Evolutionary conservation across 257 asterid genomes (phyloP), one percentile per base, ranked within the genome.

Genomic region (Marsdenia floribunda): DNA sequence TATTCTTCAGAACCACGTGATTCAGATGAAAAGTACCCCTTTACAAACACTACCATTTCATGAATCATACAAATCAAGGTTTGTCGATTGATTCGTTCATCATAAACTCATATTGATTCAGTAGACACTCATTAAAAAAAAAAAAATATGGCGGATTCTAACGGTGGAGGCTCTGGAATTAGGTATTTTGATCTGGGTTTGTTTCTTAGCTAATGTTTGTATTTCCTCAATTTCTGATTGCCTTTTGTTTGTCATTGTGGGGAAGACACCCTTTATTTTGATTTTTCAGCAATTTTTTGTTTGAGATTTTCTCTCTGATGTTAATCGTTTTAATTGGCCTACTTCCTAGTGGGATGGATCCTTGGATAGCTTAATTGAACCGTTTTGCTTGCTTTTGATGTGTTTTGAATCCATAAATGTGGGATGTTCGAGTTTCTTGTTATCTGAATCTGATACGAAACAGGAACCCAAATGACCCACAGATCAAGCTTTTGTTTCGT

Each of bases 121-220:
- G 12, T 24, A 22, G 3, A 12, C n/a, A 33, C 3, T 35, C 69
- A 33, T 16, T 14, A 1, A 12, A 13, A 49, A 14, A 13, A 42
- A 18, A 38, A 38, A 66, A n/a, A n/a, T n/a, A n/a, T 66, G 71
- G 47, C 52, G 71, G 71, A 38, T 66, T 66, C 71, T 66, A 66
- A 42, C 9, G 69, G 46, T 63, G 22, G 29, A 63, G 40, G 42
- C 42, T 61, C 68, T 61, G 68, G n/a, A 61, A 64, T 16, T 37
- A 35, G 52, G 71, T 66, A 66, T 38, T 2, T 66, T 18, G 50
- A 47, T 70, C 72, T 60, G 64, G 76, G 26, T 53, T 47, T 61
- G 12, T 26, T 12, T 33, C 37, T 12, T 33, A 21, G 7, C 52
- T 42, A 6, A 33, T 29, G 21, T 3, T 0, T 12, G n/a, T 61